A percentile compares a stretch with the other conserved stretches of the same genome.
Evolutionary conservation across 148 eudicot species (phyloP).

Genomic region (Polygonum aviculare): DNA sequence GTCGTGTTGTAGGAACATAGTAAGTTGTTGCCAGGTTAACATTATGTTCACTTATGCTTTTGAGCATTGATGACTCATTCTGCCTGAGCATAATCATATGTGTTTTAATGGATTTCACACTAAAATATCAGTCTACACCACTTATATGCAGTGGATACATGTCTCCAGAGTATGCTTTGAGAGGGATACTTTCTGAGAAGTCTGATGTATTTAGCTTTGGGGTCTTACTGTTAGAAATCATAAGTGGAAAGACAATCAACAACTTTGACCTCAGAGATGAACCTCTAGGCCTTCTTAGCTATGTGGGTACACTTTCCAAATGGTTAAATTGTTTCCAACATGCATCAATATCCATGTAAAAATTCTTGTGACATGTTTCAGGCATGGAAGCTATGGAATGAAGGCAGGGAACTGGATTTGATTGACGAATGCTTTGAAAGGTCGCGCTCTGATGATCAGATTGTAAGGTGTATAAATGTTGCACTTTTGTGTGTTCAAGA

Average conservation of each 20-base stretch:
- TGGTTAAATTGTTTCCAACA: neutral
- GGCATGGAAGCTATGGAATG: conserved; percentile 60
- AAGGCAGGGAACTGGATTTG: conserved; percentile 21
- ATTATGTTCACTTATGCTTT: no score
- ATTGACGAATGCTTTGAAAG: conserved; percentile 22
- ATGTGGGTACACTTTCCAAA: neutral
- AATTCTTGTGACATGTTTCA: conserved; percentile 5
- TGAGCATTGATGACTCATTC: no score
- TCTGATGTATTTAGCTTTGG: conserved; percentile 13
- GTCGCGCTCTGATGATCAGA: conserved; percentile 15
- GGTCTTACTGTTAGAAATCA: conserved; percentile 4
- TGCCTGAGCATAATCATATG: no score
- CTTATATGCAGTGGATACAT: neutral
- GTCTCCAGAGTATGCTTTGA: conserved; percentile 14
- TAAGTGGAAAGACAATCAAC: neutral
- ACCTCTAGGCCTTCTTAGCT: no score
- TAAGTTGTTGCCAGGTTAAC: no score
- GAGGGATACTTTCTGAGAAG: conserved; percentile 7
- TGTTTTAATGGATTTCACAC: neutral
- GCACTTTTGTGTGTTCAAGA: conserved; percentile 57
- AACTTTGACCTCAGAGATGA: no score
- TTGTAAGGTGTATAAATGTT: conserved; percentile 29
- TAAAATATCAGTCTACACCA: no score
- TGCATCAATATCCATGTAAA: neutral
- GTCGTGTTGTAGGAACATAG: conserved; percentile 7